Evolutionary conservation across 768 basidiomycete genomes (phyloP), one percentile per base, ranked within the genome.

Genomic region (Lactifluus echinatus): DNA sequence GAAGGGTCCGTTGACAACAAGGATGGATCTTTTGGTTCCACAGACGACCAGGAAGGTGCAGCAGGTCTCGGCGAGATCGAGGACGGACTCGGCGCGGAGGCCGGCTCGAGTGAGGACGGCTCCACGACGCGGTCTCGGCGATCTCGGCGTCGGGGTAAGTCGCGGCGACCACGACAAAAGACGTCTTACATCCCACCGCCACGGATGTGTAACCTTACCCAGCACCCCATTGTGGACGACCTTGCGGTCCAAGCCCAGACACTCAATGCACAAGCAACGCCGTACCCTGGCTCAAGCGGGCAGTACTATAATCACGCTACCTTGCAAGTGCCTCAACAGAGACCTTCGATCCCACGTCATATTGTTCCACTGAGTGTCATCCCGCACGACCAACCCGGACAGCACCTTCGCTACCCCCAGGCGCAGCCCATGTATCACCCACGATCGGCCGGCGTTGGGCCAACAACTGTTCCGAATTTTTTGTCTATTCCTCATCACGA

Each of bases 131-230:
- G n/a, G 33, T n/a, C 36, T 19, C 47, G 47, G 53, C 48, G 48
- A 28, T 11, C 53, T 39, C 40, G 48, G 8, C 46, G 53, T 44
- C 53, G 58, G 29, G 53, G 53, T 4, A 45, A 31, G 29, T 23
- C 57, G 21, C 57, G 53, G 21, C 52, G 57, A 17, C 21, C 29
- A 12, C 57, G 53, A 14, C 34, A 37, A 37, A 59, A 50, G 26
- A 34, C 24, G 7, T 53, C 53, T 15, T 59, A 55, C 21, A 12
- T 59, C 2, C 42, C 58, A 29, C 58, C 58, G 2, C 58, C 58
- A 17, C 58, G 58, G 19, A 58, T 58, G 57, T 43, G 24, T 15
- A 43, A 48, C 47, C 21, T 39, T 24, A 53, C 45, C 7, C 45
- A 53, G 11, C 29, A 48, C 40, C 46, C 51, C 4, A 12, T 36